phyloP scores from a whole-genome alignment of 306 rosid genomes.

The Sicyos edulis region DNA sequence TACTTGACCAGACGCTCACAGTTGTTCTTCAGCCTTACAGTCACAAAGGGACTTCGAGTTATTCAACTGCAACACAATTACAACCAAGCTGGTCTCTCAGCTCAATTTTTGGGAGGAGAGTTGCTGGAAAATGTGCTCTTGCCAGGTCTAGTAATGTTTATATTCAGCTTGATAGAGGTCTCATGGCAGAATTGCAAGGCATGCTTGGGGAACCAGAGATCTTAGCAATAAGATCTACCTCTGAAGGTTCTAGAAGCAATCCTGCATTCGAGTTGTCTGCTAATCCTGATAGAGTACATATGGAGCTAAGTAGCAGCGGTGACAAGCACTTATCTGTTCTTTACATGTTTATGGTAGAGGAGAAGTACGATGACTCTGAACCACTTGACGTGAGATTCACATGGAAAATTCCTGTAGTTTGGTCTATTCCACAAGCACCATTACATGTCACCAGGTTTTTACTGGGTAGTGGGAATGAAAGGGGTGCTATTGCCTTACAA shows the following conservation, averaged over 20 bases:
- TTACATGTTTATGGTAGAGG: slow-evolving; percentile 54
- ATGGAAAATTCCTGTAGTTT: slow-evolving; percentile 70
- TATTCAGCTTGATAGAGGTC: slow-evolving; percentile 58
- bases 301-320: slow-evolving; percentile 37
- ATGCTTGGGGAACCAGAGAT: slow-evolving; percentile 37
- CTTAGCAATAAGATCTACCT: slow-evolving; percentile 23
- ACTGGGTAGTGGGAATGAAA: slow-evolving; percentile 89
- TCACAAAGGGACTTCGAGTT: slow-evolving; percentile 29
- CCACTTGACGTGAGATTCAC: slow-evolving; percentile 71
- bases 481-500: slow-evolving; percentile 89
- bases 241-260: slow-evolving; percentile 40
- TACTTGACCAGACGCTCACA: slow-evolving; percentile 80
- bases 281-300: slow-evolving; percentile 50
- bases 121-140: slow-evolving; percentile 67
- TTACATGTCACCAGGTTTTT: slow-evolving; percentile 76
- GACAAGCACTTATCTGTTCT: slow-evolving; percentile 40
- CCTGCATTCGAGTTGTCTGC: slow-evolving; percentile 66
- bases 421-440: slow-evolving; percentile 73
- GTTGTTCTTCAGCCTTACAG: slow-evolving; percentile 64
- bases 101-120: slow-evolving; percentile 72
- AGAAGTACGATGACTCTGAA: slow-evolving; percentile 37
- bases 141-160: slow-evolving; percentile 74
- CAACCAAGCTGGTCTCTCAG: slow-evolving; percentile 90
- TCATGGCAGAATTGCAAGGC: slow-evolving; percentile 47
- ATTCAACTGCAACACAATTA: slow-evolving; percentile 33